A percentile compares a stretch with the other conserved stretches of the same genome.
These are phyloP conservation scores for Penicillium desertorum DNA, from an alignment of 495 filamentous ascomycete genomes.

Conservation along the genomic window DNA sequence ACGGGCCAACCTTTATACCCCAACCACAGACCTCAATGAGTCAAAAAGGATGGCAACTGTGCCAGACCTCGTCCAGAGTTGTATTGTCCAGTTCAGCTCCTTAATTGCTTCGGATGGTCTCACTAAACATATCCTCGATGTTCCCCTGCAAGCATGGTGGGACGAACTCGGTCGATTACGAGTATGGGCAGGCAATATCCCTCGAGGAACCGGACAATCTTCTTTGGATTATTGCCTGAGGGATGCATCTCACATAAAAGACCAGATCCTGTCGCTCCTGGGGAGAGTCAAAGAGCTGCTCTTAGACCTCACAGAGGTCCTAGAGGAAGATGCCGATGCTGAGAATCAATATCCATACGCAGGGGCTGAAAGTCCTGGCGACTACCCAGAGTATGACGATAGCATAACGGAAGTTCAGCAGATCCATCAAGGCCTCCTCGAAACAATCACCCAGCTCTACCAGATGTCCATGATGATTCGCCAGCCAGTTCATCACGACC, in stretches of 20 bases:
- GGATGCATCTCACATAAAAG: conserved; percentile 44
- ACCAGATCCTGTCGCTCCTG: conserved; percentile 38
- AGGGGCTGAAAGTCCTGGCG: neutral
- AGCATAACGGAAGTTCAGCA: conserved; percentile 8
- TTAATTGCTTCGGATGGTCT: neutral
- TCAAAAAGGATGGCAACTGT: too few relatives aligned
- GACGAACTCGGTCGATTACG: conserved; percentile 43
- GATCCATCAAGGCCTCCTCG: conserved; percentile 5
- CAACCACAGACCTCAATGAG: too few relatives aligned
- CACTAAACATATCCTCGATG: conserved; percentile 8
- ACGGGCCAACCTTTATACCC: too few relatives aligned
- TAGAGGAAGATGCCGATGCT: conserved; percentile 7
- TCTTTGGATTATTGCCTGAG: conserved; percentile 48
- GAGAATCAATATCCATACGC: neutral
- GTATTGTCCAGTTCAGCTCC: neutral
- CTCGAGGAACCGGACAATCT: conserved; percentile 32
- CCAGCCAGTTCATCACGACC: conserved; percentile 27
- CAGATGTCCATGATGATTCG: conserved; percentile 30
- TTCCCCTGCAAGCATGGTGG: conserved; percentile 15
- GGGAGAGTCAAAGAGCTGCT: conserved; percentile 18
- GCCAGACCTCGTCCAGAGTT: neutral
- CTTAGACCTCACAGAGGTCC: neutral
- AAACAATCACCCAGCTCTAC: conserved; percentile 23
- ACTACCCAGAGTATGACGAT: neutral
- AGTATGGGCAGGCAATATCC: conserved; percentile 48